Percentiles rank a stretch among this genome's conserved stretches.
Evolutionary conservation across 2,329 filamentous ascomycete species (phyloP).

Genomic region (Fusarium albidum): DNA sequence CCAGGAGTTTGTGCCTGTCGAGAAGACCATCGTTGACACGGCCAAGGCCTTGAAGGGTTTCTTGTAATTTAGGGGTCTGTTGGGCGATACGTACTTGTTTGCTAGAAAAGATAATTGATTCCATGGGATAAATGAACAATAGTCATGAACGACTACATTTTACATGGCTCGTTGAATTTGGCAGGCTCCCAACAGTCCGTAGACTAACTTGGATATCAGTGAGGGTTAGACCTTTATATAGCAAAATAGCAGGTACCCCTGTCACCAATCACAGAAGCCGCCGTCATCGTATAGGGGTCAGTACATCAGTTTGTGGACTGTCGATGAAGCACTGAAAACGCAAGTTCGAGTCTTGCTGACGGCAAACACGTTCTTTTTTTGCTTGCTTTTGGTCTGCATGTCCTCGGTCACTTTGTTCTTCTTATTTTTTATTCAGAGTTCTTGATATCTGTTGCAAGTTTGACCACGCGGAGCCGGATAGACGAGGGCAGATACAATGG

Average conservation of each 20-base stretch:
- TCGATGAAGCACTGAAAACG: constrained; percentile 32
- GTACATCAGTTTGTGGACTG: constrained; percentile 36
- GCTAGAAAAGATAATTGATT: no score
- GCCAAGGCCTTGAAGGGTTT: constrained; percentile 34
- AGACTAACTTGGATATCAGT: no score
- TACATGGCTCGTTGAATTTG: no score
- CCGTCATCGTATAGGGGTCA: constrained; percentile 40
- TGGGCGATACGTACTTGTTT: no score
- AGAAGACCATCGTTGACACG: constrained; percentile 35
- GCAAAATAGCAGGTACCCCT: background rate
- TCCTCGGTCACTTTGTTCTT: no score
- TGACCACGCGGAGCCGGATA: no score
- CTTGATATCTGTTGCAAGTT: no score
- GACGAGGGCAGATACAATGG: no score
- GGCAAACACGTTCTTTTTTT: constrained; percentile 22
- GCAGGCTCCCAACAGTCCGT: no score
- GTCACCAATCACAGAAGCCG: constrained; percentile 26
- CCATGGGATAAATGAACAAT: no score
- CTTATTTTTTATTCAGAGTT: no score
- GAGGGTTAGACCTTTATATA: background rate
- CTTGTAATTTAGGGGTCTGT: constrained; percentile 11
- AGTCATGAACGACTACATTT: no score
- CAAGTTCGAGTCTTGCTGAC: constrained; percentile 37
- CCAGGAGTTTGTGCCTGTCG: constrained; percentile 24
- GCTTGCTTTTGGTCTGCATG: constrained; percentile 3